These are phyloP conservation scores for Neoboletus magnificus DNA, from an alignment of 768 basidiomycete species.

Conservation along the genomic window DNA sequence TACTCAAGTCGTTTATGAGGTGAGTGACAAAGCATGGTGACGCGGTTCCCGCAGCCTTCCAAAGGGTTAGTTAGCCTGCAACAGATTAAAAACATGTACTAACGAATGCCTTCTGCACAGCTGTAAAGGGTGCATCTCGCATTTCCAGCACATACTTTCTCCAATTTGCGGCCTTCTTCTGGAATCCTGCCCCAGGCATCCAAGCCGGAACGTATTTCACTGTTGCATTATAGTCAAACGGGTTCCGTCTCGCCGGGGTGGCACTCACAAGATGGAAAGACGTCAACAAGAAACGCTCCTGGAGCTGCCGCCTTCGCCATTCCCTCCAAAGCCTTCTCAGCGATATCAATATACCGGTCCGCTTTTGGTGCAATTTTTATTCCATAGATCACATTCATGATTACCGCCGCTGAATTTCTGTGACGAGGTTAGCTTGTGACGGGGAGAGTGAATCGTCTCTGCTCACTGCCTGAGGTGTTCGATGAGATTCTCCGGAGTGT, in stretches of 20 bases:
- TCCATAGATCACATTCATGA: constrained; percentile 54
- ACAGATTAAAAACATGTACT: background rate
- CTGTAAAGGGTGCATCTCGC: constrained; percentile 44
- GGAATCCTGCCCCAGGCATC: constrained; percentile 51
- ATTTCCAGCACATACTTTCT: constrained; percentile 45
- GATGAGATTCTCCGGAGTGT: constrained; percentile 42
- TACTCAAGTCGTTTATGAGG: constrained; percentile 21
- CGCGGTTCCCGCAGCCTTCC: constrained; percentile 24
- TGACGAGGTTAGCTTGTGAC: background rate
- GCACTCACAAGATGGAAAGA: constrained; percentile 41
- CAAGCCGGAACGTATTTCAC: constrained; percentile 54
- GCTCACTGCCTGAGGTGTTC: constrained; percentile 51
- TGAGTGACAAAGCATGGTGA: constrained; percentile 32
- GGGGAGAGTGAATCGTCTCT: background rate
- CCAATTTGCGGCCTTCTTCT: constrained; percentile 50
- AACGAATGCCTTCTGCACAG: constrained; percentile 39
- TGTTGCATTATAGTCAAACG: constrained; percentile 18
- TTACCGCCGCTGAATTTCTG: constrained; percentile 49
- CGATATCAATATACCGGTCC: constrained; percentile 49
- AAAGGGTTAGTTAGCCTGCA: background rate
- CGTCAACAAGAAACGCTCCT: constrained; percentile 51
- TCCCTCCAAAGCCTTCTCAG: constrained; percentile 49
- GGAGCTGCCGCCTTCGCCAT: constrained; percentile 50
- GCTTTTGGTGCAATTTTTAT: constrained; percentile 41
- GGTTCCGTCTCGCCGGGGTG: background rate